These are phyloP conservation scores for Colletotrichum tamarilloi DNA, from an alignment of 2,329 filamentous ascomycete species.

Conservation along the genomic window DNA sequence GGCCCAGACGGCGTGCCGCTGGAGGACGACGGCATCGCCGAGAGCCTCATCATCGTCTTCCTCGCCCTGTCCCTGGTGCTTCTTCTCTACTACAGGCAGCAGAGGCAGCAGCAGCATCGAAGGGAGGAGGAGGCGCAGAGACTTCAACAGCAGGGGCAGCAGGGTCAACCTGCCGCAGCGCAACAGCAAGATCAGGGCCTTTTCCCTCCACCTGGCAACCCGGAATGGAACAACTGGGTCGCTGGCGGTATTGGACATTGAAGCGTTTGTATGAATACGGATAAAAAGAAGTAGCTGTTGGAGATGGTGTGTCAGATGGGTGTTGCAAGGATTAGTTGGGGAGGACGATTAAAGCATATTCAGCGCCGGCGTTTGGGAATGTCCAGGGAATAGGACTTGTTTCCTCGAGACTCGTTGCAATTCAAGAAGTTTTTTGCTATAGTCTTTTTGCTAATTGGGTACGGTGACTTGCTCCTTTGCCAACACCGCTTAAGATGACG, in stretches of 20 bases:
- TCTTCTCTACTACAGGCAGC: constrained; percentile 84
- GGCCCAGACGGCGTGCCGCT: constrained; percentile 65
- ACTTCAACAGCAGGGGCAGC: constrained; percentile 40
- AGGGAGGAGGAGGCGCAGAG: constrained; percentile 51
- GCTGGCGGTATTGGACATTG: constrained; percentile 73
- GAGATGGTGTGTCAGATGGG: neutral
- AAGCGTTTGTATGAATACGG: constrained; percentile 26
- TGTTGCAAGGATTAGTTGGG: neutral
- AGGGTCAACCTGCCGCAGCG: constrained; percentile 43
- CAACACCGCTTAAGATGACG: no score
- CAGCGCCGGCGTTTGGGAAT: constrained; percentile 15
- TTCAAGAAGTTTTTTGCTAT: neutral
- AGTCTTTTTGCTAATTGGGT: neutral
- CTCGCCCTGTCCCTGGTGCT: constrained; percentile 80
- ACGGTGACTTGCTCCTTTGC: neutral
- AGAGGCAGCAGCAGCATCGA: constrained; percentile 69
- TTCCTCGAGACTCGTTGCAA: neutral
- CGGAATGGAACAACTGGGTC: constrained; percentile 73
- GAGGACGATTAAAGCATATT: constrained; percentile 32
- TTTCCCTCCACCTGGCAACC: constrained; percentile 71
- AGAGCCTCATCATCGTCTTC: constrained; percentile 85
- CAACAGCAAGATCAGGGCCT: constrained; percentile 40
- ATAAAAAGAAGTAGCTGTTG: neutral
- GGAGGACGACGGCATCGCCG: constrained; percentile 82
- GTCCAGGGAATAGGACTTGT: constrained; percentile 3